Evolutionary conservation across 2,329 filamentous ascomycete genomes (phyloP).

Genomic region (Paramyrothecium roridum): DNA sequence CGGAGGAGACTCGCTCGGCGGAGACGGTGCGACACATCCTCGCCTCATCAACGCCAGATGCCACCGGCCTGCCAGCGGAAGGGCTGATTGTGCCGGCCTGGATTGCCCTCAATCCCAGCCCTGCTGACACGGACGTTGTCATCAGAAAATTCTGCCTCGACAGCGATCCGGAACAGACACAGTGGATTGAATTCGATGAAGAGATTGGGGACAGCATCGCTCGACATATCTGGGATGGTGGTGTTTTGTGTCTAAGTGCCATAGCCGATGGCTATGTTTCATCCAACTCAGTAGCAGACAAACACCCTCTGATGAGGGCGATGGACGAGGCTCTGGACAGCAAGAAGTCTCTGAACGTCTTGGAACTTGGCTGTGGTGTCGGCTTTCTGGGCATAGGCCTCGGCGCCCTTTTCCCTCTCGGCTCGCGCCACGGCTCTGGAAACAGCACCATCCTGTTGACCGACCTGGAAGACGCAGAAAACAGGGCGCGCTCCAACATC

Average conservation of each 20-base stretch:
- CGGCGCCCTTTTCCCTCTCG: conserved; percentile 28
- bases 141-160: conserved; percentile 25
- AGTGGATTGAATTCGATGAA: conserved; percentile 44
- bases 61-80: conserved; percentile 3
- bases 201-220: conserved; percentile 59
- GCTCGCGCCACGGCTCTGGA: conserved; percentile 10
- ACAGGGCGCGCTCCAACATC: conserved; percentile 47
- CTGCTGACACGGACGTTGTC: conserved; percentile 17
- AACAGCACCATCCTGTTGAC: conserved; percentile 46
- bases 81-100: conserved; percentile 44
- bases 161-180: conserved; percentile 13
- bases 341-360: conserved; percentile 31
- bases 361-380: conserved; percentile 57
- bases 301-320: conserved; percentile 21
- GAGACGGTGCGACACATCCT: conserved; percentile 22
- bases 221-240: conserved; percentile 57
- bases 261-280: conserved; percentile 23
- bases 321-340: conserved; percentile 25
- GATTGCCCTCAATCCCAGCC: conserved; percentile 25
- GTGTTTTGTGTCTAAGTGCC: conserved; percentile 39
- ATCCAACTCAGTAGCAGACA: conserved; percentile 20
- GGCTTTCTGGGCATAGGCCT: conserved; percentile 53
- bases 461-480: conserved; percentile 52
- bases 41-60: conserved; percentile 8
- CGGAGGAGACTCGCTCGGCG: conserved; percentile 20